phyloP scores from a whole-genome alignment of 75 land plant species.

The Sequoia sempervirens region DNA sequence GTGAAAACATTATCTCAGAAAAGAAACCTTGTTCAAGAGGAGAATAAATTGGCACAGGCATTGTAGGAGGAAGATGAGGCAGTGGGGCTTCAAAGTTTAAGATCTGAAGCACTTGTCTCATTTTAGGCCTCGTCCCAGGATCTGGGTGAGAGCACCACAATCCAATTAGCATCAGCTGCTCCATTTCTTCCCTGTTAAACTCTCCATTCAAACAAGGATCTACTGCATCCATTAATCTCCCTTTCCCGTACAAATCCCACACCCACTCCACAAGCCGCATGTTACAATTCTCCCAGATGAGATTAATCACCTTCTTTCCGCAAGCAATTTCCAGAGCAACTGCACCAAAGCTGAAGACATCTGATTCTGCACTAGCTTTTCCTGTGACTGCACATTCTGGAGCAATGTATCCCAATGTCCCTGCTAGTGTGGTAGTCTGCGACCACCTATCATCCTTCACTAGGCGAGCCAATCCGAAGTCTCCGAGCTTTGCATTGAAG shows the following conservation, averaged over 20 bases:
- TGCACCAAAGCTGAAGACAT: slow-evolving; percentile 35
- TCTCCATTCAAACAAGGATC: slow-evolving; percentile 22
- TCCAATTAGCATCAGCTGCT: slow-evolving; percentile 50
- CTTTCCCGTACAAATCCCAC: slow-evolving; percentile 23
- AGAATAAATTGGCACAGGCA: too few relatives aligned
- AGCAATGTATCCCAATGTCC: slow-evolving; percentile 35
- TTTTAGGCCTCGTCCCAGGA: slow-evolving; percentile 38
- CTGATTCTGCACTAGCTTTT: slow-evolving; percentile 27
- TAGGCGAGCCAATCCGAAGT: slow-evolving; percentile 42
- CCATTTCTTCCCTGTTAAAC: slow-evolving; percentile 36
- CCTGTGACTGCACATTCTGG: slow-evolving; percentile 21
- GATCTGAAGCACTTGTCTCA: slow-evolving; percentile 50
- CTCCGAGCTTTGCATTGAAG: slow-evolving; percentile 42
- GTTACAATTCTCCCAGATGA: background rate
- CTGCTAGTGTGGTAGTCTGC: slow-evolving; percentile 21
- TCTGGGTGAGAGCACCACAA: slow-evolving; percentile 56
- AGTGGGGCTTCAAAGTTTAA: slow-evolving; percentile 24
- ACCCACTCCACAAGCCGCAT: slow-evolving; percentile 25
- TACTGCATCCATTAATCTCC: slow-evolving; percentile 4
- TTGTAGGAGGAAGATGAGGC: background rate
- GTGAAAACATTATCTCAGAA: too few relatives aligned
- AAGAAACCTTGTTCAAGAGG: too few relatives aligned
- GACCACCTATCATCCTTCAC: slow-evolving; percentile 13
- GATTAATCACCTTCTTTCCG: slow-evolving; percentile 12
- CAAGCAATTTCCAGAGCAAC: slow-evolving; percentile 25